Evolutionary conservation across 768 basidiomycete genomes (phyloP).

Genomic region (Tylopilus sp.): DNA sequence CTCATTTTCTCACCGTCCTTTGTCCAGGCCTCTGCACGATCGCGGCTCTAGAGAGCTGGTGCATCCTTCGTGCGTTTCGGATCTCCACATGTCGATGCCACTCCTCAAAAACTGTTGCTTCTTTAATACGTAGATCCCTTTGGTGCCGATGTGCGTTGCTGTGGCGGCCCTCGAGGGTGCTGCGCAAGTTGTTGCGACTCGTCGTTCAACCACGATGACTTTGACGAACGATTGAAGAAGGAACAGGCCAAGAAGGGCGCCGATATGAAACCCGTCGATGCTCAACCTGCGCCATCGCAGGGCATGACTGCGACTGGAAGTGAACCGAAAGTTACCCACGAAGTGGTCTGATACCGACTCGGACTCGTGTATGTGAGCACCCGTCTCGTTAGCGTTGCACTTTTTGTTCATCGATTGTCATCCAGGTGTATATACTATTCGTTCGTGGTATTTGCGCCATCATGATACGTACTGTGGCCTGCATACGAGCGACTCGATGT

Average conservation of each 20-base stretch:
- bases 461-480: too few relatives aligned
- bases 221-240: conserved; percentile 28
- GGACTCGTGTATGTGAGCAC: background rate
- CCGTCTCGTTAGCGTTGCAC: background rate
- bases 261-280: conserved; percentile 8
- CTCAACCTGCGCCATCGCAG: conserved; percentile 22
- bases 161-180: conserved; percentile 26
- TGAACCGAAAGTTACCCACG: conserved; percentile 1
- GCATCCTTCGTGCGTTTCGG: conserved; percentile 22
- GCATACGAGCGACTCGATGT: too few relatives aligned
- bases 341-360: background rate
- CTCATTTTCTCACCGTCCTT: background rate
- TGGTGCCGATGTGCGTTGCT: conserved; percentile 22
- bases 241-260: conserved; percentile 18
- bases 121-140: conserved; percentile 15
- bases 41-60: conserved; percentile 21
- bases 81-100: background rate
- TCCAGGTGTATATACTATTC: background rate
- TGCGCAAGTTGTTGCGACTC: conserved; percentile 27
- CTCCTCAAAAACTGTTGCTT: background rate
- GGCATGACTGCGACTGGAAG: conserved; percentile 14
- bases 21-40: conserved; percentile 13
- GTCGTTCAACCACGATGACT: conserved; percentile 28
- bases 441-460: too few relatives aligned
- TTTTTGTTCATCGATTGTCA: background rate